phyloP scores from a whole-genome alignment of 768 basidiomycete genomes.

The Suillus plorans region DNA sequence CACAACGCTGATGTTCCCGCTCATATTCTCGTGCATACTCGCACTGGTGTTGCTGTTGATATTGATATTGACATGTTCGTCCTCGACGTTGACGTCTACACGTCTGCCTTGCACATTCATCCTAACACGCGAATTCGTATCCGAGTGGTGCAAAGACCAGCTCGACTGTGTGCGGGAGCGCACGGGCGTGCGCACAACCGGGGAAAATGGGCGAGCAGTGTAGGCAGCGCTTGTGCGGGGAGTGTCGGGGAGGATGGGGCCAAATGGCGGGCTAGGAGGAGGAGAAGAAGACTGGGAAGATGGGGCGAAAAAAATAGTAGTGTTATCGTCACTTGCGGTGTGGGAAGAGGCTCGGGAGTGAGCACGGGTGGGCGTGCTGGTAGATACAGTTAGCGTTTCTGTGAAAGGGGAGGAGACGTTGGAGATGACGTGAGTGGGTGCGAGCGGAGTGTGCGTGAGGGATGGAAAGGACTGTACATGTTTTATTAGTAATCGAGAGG shows the following conservation, averaged over 20 bases:
- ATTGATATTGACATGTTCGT: not conserved
- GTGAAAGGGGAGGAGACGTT: conserved; percentile 35
- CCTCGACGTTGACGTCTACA: conserved; percentile 1
- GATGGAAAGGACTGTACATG: conserved; percentile 41
- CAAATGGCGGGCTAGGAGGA: conserved; percentile 20
- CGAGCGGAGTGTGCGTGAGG: conserved; percentile 47
- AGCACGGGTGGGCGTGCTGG: conserved; percentile 14
- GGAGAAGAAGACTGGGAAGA: conserved; percentile 1
- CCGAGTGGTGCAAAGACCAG: not conserved
- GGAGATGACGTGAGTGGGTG: conserved; percentile 50
- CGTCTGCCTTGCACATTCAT: not conserved
- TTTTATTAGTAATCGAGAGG: not conserved
- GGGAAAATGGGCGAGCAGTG: conserved; percentile 28
- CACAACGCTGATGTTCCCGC: conserved; percentile 12
- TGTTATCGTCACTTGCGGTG: conserved; percentile 11
- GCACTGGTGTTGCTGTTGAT: too few relatives aligned
- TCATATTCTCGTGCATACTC: not conserved
- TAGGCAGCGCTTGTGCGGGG: conserved; percentile 30
- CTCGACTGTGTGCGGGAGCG: not conserved
- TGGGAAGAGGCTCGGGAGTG: conserved; percentile 8
- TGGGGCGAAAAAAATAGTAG: not conserved
- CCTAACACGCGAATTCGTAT: not conserved
- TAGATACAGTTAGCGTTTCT: conserved; percentile 1
- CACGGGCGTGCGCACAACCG: conserved; percentile 16
- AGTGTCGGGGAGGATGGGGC: conserved; percentile 29